These are phyloP conservation scores for Tuber melanosporum DNA, from an alignment of 495 filamentous ascomycete species.

Conservation along the genomic window DNA sequence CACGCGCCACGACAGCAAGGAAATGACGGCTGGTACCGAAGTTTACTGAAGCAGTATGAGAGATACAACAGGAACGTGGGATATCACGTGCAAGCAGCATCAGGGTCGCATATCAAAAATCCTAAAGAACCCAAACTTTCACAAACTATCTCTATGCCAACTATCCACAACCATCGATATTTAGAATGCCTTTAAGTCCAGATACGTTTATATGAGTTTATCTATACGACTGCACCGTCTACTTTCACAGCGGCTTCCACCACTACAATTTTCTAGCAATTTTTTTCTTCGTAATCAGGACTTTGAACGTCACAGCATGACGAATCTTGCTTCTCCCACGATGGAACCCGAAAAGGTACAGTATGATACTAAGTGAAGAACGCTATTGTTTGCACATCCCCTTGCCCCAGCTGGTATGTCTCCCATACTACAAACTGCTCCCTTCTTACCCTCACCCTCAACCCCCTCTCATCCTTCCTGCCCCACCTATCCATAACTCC, in stretches of 20 bases:
- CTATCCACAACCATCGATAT: neutral
- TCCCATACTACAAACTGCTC: neutral
- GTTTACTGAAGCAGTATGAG: neutral
- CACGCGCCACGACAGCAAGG: neutral
- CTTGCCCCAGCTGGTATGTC: neutral
- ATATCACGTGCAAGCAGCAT: neutral
- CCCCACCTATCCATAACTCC: neutral
- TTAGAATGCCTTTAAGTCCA: neutral
- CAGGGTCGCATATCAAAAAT: neutral
- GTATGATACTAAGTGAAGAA: neutral
- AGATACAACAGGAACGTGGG: neutral
- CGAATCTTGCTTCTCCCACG: slow-evolving; percentile 1
- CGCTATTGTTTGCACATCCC: neutral
- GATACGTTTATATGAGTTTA: neutral
- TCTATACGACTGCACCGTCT: neutral
- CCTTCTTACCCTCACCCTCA: neutral
- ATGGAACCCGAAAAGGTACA: neutral
- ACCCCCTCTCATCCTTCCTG: neutral
- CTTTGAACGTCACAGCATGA: slow-evolving; percentile 1
- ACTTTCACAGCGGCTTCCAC: neutral
- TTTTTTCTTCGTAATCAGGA: neutral
- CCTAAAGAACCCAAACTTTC: neutral
- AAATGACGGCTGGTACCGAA: neutral
- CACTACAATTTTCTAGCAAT: neutral
- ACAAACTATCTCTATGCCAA: neutral